Evolutionary conservation across 192 early-diverging fungal species (phyloP).

Genomic region (Cetraspora pellucida): DNA sequence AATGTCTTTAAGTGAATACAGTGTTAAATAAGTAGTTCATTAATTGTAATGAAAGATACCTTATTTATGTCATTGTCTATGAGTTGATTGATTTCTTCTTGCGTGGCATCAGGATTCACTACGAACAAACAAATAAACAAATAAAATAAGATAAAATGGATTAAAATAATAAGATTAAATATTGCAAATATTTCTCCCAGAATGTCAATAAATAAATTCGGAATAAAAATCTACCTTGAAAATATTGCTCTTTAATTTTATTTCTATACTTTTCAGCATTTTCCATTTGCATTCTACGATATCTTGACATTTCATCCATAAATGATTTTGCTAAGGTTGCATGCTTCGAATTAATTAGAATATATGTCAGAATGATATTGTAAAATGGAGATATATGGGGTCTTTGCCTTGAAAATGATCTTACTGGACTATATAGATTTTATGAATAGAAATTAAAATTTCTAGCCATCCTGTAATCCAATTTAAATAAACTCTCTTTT

Average conservation of each 20-base stretch:
- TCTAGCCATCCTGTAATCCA: no score
- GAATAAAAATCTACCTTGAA: not conserved
- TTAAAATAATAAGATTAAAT: not conserved
- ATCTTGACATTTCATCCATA: slow-evolving; percentile 19
- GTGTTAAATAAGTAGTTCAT: not conserved
- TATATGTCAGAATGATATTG: not conserved
- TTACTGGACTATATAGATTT: no score
- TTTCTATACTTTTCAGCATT: slow-evolving; percentile 9
- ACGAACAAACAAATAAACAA: not conserved
- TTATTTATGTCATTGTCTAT: not conserved
- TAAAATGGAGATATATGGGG: not conserved
- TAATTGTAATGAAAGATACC: not conserved
- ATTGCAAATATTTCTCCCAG: not conserved
- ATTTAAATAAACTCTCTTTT: no score
- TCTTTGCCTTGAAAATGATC: no score
- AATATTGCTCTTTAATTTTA: not conserved
- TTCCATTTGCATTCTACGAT: slow-evolving; percentile 13
- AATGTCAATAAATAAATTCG: not conserved
- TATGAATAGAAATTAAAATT: no score
- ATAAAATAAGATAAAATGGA: no score
- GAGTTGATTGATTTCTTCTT: slow-evolving; percentile 9
- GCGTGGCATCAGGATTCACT: slow-evolving; percentile 23
- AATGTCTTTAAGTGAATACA: no score
- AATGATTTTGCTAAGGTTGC: slow-evolving; percentile 7
- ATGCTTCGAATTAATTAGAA: not conserved